Evolutionary conservation across 441 rosid species (phyloP).

Genomic region (Theobroma grandiflorum): DNA sequence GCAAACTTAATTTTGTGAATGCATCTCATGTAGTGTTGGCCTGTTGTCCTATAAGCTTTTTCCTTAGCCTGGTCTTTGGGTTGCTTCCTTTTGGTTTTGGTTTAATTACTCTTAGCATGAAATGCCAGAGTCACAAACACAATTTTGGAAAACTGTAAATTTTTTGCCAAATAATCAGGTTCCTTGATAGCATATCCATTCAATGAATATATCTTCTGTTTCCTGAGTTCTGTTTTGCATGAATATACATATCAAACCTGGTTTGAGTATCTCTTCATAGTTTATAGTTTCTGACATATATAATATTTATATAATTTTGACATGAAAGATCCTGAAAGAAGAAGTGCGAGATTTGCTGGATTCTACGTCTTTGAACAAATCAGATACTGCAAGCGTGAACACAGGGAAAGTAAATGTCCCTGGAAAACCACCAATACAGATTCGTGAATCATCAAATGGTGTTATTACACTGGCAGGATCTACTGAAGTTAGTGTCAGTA

Average conservation of each 20-base stretch:
- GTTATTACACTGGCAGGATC: conserved; percentile 98
- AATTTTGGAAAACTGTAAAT: not conserved
- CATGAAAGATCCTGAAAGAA: conserved; percentile 91
- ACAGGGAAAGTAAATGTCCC: conserved; percentile 66
- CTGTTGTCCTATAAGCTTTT: not conserved
- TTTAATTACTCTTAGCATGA: not conserved
- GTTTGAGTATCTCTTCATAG: conserved; percentile 20
- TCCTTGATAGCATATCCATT: not conserved
- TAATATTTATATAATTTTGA: conserved; percentile 36
- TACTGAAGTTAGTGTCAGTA: conserved; percentile 79
- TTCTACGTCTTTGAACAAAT: conserved; percentile 59
- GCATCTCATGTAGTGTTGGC: not conserved
- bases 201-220: conserved; percentile 4
- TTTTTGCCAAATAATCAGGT: not conserved
- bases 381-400: conserved; percentile 67
- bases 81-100: conserved; percentile 8
- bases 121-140: not conserved
- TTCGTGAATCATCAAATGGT: conserved; percentile 95
- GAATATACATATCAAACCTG: not conserved
- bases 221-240: conserved; percentile 2
- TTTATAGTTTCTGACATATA: conserved; percentile 12
- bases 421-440: conserved; percentile 95
- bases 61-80: not conserved
- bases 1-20: not conserved
- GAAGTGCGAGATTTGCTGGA: conserved; percentile 97